Base-by-base conservation (phyloP, 176 grass and related monocot species). In the Bromus sterilis region DNA sequence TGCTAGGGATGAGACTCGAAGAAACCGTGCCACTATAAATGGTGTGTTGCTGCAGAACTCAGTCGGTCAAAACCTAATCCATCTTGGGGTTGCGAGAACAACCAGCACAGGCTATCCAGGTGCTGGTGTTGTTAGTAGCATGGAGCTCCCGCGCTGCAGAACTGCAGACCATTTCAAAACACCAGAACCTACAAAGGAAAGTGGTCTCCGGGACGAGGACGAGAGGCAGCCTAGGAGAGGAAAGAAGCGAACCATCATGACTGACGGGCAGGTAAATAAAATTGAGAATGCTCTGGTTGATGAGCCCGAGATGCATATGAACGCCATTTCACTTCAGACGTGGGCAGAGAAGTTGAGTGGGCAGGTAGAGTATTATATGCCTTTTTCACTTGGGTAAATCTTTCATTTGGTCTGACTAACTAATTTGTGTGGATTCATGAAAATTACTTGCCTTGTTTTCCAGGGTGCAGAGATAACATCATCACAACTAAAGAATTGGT, bases 401-500 rank as follows among this genome's bases (percentile, higher is more conserved):
- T 82, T 57, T 71, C 39, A 28, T 73, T 72, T 56, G 25, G 5
- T 82, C 9, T 60, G 21, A 68, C 56, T 74, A 34, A 67, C 44
- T n/a, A n/a, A n/a, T n/a, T n/a, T n/a, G n/a, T n/a, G n/a, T n/a
- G n/a, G n/a, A n/a, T n/a, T n/a, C n/a, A n/a, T n/a, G n/a, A n/a
- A n/a, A n/a, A n/a, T n/a, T n/a, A n/a, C n/a, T n/a, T n/a, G n/a
- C n/a, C 41, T 26, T 87, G 7, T 58, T 81, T 83, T 91, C 92
- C 82, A 98, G 92, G 95, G 95, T 72, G 75, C 86, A 8, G 95
- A 98, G 88, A 98, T 98, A 72, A 95, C 95, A 83, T 56, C 92
- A 59, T 93, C 95, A 1, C 95, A 98, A 84, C 86, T 98, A 90
- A 98, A 98, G 82, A 98, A 95, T 83, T 98, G 95, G 90, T 98